These are phyloP conservation scores for Mycosarcoma maydis DNA, from an alignment of 1,284 basidiomycete species.

Conservation along the genomic window DNA sequence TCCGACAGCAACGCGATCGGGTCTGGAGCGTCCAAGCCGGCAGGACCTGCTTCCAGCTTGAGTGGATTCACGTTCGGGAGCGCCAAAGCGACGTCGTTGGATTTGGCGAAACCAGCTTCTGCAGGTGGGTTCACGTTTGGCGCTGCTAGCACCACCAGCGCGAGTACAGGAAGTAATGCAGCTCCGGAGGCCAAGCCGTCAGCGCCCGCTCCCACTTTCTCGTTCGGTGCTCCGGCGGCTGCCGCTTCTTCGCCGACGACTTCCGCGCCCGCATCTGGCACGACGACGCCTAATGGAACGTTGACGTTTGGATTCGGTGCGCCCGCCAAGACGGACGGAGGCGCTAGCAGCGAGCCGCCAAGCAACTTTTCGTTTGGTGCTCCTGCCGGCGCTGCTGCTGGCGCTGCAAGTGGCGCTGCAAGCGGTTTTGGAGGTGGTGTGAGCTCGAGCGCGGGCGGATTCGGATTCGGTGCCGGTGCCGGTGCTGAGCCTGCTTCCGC, in stretches of 20 bases:
- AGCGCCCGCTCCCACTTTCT: constrained; percentile 9
- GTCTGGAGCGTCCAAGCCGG: constrained; percentile 13
- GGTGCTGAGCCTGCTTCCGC: constrained; percentile 10
- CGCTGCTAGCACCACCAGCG: constrained; percentile 5
- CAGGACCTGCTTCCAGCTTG: constrained; percentile 1
- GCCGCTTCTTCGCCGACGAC: constrained; percentile 18
- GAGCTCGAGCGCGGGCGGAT: constrained; percentile 4
- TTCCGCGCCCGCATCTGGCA: constrained; percentile 12
- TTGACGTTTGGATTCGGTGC: constrained; percentile 29
- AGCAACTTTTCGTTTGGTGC: constrained; percentile 24
- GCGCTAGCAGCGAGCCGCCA: background rate
- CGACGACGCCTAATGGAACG: constrained; percentile 12
- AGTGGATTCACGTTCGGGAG: constrained; percentile 27
- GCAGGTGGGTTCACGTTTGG: constrained; percentile 28
- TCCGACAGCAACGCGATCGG: constrained; percentile 8
- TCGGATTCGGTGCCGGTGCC: constrained; percentile 33
- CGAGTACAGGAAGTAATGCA: constrained; percentile 8
- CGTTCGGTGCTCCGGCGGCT: constrained; percentile 18
- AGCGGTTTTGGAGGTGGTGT: constrained; percentile 10
- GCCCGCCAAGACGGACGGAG: background rate
- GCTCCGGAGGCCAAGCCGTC: constrained; percentile 10
- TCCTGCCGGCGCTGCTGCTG: background rate
- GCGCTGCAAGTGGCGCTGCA: background rate
- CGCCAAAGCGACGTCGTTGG: background rate
- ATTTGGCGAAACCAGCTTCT: constrained; percentile 11